A percentile compares a stretch with the other conserved stretches of the same genome.
These are phyloP conservation scores for Corchorus capsularis DNA, from an alignment of 345 rosid genomes.

Conservation along the genomic window DNA sequence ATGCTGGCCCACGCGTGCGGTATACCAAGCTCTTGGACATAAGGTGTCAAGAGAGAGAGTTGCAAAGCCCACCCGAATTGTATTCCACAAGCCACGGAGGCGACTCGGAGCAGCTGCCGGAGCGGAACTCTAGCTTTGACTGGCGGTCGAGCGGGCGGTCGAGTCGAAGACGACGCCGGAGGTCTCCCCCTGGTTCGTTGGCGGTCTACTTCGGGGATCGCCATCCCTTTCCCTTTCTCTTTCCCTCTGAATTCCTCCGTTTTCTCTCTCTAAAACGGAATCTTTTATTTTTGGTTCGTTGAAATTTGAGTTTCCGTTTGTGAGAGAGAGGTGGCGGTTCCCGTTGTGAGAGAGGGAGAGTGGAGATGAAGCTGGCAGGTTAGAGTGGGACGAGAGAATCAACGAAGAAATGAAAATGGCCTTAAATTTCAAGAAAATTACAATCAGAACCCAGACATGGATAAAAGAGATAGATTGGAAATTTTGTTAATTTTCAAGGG, in stretches of 20 bases:
- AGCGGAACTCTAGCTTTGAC: conserved; percentile 46
- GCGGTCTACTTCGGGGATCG: conserved; percentile 37
- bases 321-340: conserved; percentile 15
- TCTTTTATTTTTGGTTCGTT: neutral
- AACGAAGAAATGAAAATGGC: neutral
- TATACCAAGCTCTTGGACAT: conserved; percentile 96
- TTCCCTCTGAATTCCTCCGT: neutral
- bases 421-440: neutral
- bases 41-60: conserved; percentile 91
- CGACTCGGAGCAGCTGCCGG: conserved; percentile 75
- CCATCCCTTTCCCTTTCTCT: conserved; percentile 18
- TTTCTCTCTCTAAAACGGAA: neutral
- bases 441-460: neutral
- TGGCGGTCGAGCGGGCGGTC: conserved; percentile 32
- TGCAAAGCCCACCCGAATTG: conserved; percentile 99
- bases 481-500: neutral
- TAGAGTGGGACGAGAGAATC: neutral
- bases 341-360: neutral
- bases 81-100: conserved; percentile 91
- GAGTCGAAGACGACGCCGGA: conserved; percentile 29
- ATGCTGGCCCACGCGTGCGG: conserved; percentile 97
- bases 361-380: neutral
- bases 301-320: neutral
- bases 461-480: neutral
- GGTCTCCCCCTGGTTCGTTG: conserved; percentile 31